phyloP scores from a whole-genome alignment of 2,329 filamentous ascomycete species.

The Paracoccidioides lutzii region DNA sequence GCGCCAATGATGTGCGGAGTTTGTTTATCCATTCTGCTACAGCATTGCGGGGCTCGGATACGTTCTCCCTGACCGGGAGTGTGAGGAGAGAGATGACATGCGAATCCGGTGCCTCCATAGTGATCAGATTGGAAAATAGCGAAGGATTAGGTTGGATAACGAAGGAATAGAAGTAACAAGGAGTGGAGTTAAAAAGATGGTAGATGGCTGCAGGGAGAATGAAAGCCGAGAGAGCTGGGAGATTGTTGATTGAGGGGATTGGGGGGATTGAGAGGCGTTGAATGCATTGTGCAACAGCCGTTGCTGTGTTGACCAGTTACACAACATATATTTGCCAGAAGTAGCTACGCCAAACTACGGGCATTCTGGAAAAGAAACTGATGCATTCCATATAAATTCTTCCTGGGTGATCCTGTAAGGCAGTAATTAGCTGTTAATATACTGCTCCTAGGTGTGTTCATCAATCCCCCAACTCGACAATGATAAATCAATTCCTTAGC shows the following conservation, averaged over 20 bases:
- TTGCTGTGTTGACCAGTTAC: too few relatives aligned
- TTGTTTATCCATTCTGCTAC: neutral
- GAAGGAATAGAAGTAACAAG: neutral
- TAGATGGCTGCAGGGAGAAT: neutral
- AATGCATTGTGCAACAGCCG: too few relatives aligned
- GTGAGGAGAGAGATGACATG: neutral
- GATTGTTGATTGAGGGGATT: neutral
- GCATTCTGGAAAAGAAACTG: too few relatives aligned
- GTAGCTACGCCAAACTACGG: too few relatives aligned
- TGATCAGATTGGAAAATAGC: neutral
- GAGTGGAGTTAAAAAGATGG: neutral
- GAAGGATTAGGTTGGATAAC: neutral
- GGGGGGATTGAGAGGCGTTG: neutral
- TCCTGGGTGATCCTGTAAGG: too few relatives aligned
- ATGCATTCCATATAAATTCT: too few relatives aligned
- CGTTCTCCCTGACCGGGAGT: neutral
- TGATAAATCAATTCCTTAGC: too few relatives aligned
- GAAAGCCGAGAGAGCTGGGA: neutral
- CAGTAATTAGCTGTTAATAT: too few relatives aligned
- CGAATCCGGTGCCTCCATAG: neutral
- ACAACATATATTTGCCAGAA: too few relatives aligned
- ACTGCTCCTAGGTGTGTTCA: too few relatives aligned
- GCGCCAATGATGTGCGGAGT: slow-evolving; percentile 6
- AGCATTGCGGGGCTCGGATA: neutral
- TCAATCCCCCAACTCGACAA: too few relatives aligned